Conservation (phyloP, 1,284 basidiomycete genomes). For the Marasmius oreades region DNA sequence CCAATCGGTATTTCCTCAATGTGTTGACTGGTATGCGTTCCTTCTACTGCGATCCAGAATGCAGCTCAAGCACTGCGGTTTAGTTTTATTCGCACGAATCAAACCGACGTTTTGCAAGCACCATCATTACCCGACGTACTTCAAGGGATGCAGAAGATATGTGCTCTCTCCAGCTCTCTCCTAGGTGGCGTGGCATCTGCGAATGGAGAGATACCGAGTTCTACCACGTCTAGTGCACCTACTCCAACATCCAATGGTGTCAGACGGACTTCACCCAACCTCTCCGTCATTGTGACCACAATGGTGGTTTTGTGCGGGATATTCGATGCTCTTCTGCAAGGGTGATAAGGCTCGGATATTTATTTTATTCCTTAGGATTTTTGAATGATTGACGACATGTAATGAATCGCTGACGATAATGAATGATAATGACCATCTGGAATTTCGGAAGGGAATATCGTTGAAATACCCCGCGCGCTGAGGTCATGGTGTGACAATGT, state of each 20-base stretch:
- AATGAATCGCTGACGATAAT: neutral
- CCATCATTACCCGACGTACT: slow-evolving; percentile 45
- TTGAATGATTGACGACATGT: neutral
- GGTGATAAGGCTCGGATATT: neutral
- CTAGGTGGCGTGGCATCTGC: slow-evolving; percentile 47
- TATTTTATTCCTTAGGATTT: neutral
- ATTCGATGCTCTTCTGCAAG: neutral
- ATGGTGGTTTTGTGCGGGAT: neutral
- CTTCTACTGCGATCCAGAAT: neutral
- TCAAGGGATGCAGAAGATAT: slow-evolving; percentile 48
- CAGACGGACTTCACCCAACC: neutral
- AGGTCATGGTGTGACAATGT: too few relatives aligned
- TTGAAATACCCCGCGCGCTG: too few relatives aligned
- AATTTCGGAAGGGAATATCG: too few relatives aligned
- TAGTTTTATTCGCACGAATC: slow-evolving; percentile 59
- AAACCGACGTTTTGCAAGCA: slow-evolving; percentile 46
- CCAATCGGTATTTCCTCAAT: slow-evolving; percentile 63
- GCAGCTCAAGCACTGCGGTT: neutral
- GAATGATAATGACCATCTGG: neutral
- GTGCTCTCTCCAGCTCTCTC: slow-evolving; percentile 47
- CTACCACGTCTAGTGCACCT: neutral
- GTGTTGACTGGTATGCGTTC: slow-evolving; percentile 59
- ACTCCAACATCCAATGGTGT: neutral
- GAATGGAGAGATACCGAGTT: slow-evolving; percentile 37
- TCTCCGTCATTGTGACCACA: neutral